These are phyloP conservation scores for Kodamaea alishanica DNA, from an alignment of 1,139 yeast species.

Conservation along the genomic window DNA sequence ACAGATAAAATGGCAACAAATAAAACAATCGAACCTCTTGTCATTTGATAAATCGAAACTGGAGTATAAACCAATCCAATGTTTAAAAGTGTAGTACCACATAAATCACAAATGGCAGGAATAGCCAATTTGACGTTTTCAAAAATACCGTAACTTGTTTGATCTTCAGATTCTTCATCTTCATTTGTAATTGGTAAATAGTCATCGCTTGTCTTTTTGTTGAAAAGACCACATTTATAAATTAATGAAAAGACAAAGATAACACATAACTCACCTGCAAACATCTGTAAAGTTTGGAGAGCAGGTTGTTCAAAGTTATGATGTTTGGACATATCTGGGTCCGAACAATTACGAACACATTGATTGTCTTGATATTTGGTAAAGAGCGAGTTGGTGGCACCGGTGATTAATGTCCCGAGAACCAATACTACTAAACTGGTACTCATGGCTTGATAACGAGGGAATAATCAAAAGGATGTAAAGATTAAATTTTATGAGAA, in stretches of 20 bases:
- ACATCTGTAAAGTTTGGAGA: constrained; percentile 78
- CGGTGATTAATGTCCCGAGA: constrained; percentile 58
- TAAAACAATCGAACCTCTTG: constrained; percentile 71
- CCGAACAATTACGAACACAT: constrained; percentile 57
- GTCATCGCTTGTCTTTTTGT: constrained; percentile 12
- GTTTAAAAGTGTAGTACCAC: constrained; percentile 73
- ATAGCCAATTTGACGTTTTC: constrained; percentile 39
- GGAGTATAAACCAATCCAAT: constrained; percentile 74
- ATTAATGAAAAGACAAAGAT: constrained; percentile 42
- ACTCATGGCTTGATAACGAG: constrained; percentile 1
- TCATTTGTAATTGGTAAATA: constrained; percentile 16
- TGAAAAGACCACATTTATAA: constrained; percentile 19
- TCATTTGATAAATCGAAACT: constrained; percentile 84
- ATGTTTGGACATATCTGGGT: constrained; percentile 37
- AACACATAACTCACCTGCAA: constrained; percentile 63
- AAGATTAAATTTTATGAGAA: too few species aligned
- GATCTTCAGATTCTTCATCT: constrained; percentile 7
- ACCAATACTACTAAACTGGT: constrained; percentile 24
- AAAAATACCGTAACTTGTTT: constrained; percentile 14
- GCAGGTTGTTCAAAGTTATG: constrained; percentile 71
- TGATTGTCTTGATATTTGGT: constrained; percentile 79
- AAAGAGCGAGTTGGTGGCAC: constrained; percentile 68
- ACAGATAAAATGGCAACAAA: constrained; percentile 76
- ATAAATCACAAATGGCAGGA: constrained; percentile 70
- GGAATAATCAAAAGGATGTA: too few species aligned